A percentile compares a stretch with the other conserved stretches of the same genome.
Evolutionary conservation across 768 basidiomycete species (phyloP).

Genomic region (Clathrus columnatus): DNA sequence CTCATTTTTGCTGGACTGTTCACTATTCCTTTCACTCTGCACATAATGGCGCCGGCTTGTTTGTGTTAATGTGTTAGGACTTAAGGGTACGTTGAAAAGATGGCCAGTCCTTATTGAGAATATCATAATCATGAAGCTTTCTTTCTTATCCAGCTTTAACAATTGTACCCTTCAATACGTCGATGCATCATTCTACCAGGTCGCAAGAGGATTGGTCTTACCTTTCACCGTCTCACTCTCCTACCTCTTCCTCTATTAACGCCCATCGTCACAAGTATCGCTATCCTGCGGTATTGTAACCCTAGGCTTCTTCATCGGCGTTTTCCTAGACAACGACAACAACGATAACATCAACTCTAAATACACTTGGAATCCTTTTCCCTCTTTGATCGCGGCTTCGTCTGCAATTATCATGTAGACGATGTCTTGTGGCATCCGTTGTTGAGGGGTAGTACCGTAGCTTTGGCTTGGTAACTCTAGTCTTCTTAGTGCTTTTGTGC

Average conservation of each 20-base stretch:
- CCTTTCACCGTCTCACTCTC: conserved; percentile 92
- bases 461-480: conserved; percentile 93
- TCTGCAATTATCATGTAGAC: conserved; percentile 96
- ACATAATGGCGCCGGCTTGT: conserved; percentile 66
- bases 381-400: conserved; percentile 78
- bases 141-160: conserved; percentile 70
- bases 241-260: conserved; percentile 61
- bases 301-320: conserved; percentile 82
- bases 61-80: conserved; percentile 66
- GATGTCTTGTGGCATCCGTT: conserved; percentile 48
- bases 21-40: conserved; percentile 57
- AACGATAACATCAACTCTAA: background rate
- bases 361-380: conserved; percentile 51
- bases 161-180: conserved; percentile 91
- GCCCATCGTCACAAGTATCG: conserved; percentile 72
- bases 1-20: conserved; percentile 55
- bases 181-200: conserved; percentile 91
- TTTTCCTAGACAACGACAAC: conserved; percentile 58
- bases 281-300: conserved; percentile 76
- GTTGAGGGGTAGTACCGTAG: conserved; percentile 79
- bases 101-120: background rate
- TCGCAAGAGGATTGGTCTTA: conserved; percentile 87
- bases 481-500: conserved; percentile 60
- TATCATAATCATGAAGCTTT: background rate
- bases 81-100: conserved; percentile 48